These are phyloP conservation scores for Lasiosphaeria miniovina DNA, from an alignment of 495 filamentous ascomycete genomes.

Conservation along the genomic window DNA sequence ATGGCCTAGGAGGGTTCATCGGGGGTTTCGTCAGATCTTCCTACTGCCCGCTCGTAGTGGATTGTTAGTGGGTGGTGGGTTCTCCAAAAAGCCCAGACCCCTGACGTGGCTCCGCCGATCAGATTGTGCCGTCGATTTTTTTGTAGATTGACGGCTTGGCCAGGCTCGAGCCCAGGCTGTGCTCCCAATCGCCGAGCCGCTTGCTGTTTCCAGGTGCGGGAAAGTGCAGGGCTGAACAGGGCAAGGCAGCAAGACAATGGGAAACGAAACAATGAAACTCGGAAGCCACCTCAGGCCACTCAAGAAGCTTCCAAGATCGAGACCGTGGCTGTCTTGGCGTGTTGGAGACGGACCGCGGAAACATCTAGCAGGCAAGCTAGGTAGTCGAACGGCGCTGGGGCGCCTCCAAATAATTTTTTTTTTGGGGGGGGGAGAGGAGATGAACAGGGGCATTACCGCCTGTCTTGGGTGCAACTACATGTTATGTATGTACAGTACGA, in stretches of 20 bases:
- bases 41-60: slow-evolving; percentile 1
- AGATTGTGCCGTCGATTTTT: slow-evolving; percentile 1
- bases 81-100: not conserved
- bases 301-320: too few species aligned
- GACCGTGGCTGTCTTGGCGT: too few species aligned
- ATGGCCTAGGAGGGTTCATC: too few species aligned
- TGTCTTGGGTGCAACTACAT: too few species aligned
- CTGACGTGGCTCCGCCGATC: slow-evolving; percentile 3
- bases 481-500: too few species aligned
- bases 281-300: not conserved
- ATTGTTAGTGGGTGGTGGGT: slow-evolving; percentile 6
- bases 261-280: not conserved
- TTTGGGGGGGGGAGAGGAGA: too few species aligned
- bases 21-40: slow-evolving; percentile 20
- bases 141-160: not conserved
- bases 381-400: too few species aligned
- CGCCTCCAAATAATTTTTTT: too few species aligned
- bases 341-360: too few species aligned
- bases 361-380: too few species aligned
- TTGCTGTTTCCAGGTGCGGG: not conserved
- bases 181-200: not conserved
- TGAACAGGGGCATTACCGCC: too few species aligned
- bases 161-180: not conserved
- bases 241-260: not conserved
- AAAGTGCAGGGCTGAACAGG: not conserved